A percentile compares a stretch with the other conserved stretches of the same genome.
Evolutionary conservation across 345 rosid genomes (phyloP).

Genomic region (Salix viminalis): DNA sequence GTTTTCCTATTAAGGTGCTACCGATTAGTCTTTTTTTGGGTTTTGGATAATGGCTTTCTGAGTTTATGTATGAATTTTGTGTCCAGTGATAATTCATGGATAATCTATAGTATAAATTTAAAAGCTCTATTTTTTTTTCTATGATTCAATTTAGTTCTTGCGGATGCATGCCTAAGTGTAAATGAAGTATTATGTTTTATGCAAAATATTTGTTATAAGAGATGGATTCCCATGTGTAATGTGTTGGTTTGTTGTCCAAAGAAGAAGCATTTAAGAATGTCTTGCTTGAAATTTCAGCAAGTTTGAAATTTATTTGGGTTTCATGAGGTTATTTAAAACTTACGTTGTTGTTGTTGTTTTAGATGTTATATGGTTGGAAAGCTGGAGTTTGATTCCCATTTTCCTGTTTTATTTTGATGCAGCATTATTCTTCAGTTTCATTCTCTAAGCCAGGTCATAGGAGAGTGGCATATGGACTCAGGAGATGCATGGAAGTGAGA

Average conservation of each 20-base stretch:
- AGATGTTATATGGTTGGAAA: not conserved
- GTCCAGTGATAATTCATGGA: not conserved
- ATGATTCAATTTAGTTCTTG: not conserved
- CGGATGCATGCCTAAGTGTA: not conserved
- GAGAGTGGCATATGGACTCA: constrained; percentile 29
- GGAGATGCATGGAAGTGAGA: constrained; percentile 42
- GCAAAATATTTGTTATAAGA: not conserved
- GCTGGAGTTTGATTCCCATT: not conserved
- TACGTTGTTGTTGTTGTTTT: not conserved
- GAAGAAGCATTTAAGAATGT: not conserved
- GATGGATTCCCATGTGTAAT: not conserved
- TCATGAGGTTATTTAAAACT: not conserved
- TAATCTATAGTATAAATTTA: not conserved
- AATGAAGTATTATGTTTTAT: not conserved
- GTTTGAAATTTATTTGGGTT: not conserved
- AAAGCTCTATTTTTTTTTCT: not conserved
- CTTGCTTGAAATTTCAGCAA: not conserved
- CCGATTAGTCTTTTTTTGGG: not conserved
- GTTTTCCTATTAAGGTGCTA: constrained; percentile 38
- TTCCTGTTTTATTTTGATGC: constrained; percentile 5
- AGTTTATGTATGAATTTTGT: not conserved
- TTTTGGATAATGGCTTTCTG: not conserved
- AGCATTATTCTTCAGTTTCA: constrained; percentile 33
- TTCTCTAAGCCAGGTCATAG: constrained; percentile 25
- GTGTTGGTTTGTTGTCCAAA: not conserved